A percentile compares a stretch with the other conserved stretches of the same genome.
Conservation (phyloP, 2,329 filamentous ascomycete species). For the Fusarium temperatum region DNA sequence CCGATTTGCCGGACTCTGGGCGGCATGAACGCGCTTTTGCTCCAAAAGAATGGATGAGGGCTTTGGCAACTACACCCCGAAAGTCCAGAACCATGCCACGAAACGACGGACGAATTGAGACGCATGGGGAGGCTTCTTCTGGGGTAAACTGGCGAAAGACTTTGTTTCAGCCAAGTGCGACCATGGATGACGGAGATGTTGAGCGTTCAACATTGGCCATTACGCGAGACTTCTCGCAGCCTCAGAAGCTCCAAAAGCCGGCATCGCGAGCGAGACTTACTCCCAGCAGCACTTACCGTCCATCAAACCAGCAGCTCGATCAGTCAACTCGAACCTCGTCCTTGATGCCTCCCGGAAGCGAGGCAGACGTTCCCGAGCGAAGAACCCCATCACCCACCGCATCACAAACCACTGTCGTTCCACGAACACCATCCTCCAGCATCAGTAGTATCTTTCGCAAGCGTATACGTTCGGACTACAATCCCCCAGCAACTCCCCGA, state of each 20-base stretch:
- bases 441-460: conserved; percentile 42
- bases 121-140: not conserved
- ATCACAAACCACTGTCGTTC: not conserved
- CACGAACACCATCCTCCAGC: conserved; percentile 36
- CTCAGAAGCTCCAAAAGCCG: conserved; percentile 5
- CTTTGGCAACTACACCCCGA: conserved; percentile 12
- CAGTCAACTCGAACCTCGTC: conserved; percentile 4
- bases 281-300: conserved; percentile 1
- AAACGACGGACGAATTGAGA: not conserved
- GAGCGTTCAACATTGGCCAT: not conserved
- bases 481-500: conserved; percentile 21
- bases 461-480: conserved; percentile 33
- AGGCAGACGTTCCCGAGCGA: not conserved
- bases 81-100: conserved; percentile 5
- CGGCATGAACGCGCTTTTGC: conserved; percentile 1
- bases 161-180: not conserved
- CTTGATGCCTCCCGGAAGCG: not conserved
- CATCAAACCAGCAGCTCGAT: conserved; percentile 21
- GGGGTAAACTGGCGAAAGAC: not conserved
- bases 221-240: conserved; percentile 16
- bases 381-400: conserved; percentile 19
- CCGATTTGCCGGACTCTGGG: not conserved
- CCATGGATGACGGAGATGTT: not conserved
- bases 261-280: not conserved
- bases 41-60: conserved; percentile 17